phyloP scores from a whole-genome alignment of 371 early-diverging fungal species.

The Fennellomyces sp. region DNA sequence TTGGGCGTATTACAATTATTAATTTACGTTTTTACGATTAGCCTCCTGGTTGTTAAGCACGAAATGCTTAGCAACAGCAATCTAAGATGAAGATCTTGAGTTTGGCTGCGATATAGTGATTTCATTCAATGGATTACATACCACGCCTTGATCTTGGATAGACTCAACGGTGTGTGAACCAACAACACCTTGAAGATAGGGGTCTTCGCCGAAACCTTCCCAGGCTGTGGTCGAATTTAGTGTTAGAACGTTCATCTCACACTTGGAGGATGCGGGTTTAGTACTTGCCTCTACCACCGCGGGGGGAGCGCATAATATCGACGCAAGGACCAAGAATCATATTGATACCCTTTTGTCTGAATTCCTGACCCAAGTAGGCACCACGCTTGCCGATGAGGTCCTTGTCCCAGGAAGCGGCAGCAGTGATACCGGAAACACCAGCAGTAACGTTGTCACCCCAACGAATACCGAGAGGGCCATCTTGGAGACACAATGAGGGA shows the following conservation, averaged over 20 bases:
- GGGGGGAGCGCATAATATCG: slow-evolving; percentile 22
- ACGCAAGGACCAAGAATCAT: slow-evolving; percentile 47
- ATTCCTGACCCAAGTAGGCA: slow-evolving; percentile 57
- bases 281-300: slow-evolving; percentile 4
- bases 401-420: slow-evolving; percentile 58
- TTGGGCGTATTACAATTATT: neutral
- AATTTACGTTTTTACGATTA: slow-evolving; percentile 20
- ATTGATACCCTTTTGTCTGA: slow-evolving; percentile 50
- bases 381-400: slow-evolving; percentile 49
- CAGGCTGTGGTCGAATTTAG: slow-evolving; percentile 51
- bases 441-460: slow-evolving; percentile 43
- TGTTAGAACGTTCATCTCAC: too few species aligned
- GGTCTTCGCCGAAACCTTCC: slow-evolving; percentile 68
- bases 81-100: slow-evolving; percentile 26
- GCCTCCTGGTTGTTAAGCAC: slow-evolving; percentile 58
- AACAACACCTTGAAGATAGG: slow-evolving; percentile 50
- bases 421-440: slow-evolving; percentile 58
- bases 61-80: slow-evolving; percentile 59
- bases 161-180: slow-evolving; percentile 32
- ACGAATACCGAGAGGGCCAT: slow-evolving; percentile 59
- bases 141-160: slow-evolving; percentile 44
- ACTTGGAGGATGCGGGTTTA: too few species aligned
- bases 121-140: too few species aligned
- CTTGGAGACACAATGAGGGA: slow-evolving; percentile 58
- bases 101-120: too few species aligned